phyloP scores from a whole-genome alignment of 1,284 basidiomycete genomes.

The Pyrrhoderma lamaoense region DNA sequence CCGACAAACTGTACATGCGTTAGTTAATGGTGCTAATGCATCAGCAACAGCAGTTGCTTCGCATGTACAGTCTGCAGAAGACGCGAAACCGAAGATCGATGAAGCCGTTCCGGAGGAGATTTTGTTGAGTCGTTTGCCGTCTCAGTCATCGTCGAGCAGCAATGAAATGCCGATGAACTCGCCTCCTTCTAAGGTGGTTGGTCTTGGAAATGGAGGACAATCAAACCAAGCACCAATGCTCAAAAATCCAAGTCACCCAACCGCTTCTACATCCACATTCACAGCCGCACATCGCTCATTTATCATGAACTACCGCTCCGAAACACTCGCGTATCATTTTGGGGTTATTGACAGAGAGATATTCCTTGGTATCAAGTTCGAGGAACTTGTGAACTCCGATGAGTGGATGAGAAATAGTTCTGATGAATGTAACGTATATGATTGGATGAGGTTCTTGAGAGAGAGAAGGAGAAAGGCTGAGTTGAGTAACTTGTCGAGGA shows the following conservation, averaged over 20 bases:
- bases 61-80: constrained; percentile 20
- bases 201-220: neutral
- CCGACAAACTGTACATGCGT: constrained; percentile 7
- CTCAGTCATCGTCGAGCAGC: constrained; percentile 30
- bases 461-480: constrained; percentile 67
- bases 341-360: constrained; percentile 85
- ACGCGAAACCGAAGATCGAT: constrained; percentile 46
- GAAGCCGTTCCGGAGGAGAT: constrained; percentile 63
- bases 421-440: constrained; percentile 63
- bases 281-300: constrained; percentile 53
- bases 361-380: constrained; percentile 75
- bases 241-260: constrained; percentile 15
- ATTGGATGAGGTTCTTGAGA: constrained; percentile 79
- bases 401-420: constrained; percentile 49
- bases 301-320: constrained; percentile 51
- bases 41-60: neutral
- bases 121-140: constrained; percentile 47
- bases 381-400: constrained; percentile 68
- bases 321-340: constrained; percentile 70
- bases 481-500: too few relatives aligned
- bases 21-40: neutral
- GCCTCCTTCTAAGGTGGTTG: constrained; percentile 19
- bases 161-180: constrained; percentile 26
- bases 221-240: neutral
- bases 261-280: constrained; percentile 23